Percentiles rank a stretch among this genome's conserved stretches.
Evolutionary conservation across 768 basidiomycete species (phyloP).

Genomic region (Antrodiella citrinella): DNA sequence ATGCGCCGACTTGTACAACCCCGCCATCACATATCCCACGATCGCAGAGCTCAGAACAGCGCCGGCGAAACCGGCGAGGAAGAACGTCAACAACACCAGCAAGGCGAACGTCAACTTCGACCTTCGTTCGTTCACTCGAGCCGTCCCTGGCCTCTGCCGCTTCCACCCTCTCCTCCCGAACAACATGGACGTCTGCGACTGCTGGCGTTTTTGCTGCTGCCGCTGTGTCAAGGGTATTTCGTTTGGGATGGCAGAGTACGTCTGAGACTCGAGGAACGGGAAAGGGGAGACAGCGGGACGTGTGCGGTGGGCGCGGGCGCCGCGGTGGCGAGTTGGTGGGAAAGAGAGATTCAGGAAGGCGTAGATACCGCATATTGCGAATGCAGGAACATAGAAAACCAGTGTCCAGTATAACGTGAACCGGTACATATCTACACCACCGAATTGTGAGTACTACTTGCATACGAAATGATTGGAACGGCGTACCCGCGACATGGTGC

Average conservation of each 20-base stretch:
- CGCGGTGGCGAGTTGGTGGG: constrained; percentile 22
- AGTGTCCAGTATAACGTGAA: constrained; percentile 43
- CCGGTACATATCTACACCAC: constrained; percentile 34
- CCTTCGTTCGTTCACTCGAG: constrained; percentile 27
- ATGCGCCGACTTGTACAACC: constrained; percentile 28
- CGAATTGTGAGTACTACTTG: too few species aligned
- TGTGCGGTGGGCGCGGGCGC: constrained; percentile 4
- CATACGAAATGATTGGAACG: too few species aligned
- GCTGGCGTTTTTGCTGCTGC: background rate
- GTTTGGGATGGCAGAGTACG: constrained; percentile 7
- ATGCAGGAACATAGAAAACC: constrained; percentile 37
- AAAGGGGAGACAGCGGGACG: background rate
- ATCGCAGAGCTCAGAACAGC: constrained; percentile 33
- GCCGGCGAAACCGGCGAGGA: constrained; percentile 28
- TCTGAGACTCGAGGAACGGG: constrained; percentile 1
- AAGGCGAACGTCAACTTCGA: constrained; percentile 32
- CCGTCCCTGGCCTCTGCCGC: constrained; percentile 9
- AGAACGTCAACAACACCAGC: constrained; percentile 25
- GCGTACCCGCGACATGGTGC: constrained; percentile 24
- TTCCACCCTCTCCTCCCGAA: background rate
- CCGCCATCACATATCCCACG: constrained; percentile 30
- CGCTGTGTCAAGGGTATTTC: constrained; percentile 10
- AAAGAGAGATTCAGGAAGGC: constrained; percentile 35
- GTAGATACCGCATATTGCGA: constrained; percentile 30
- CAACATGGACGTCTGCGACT: background rate